Evolutionary conservation across 2,329 filamentous ascomycete species (phyloP), one percentile per base, ranked within the genome.

Genomic region (Xylariales sp.): DNA sequence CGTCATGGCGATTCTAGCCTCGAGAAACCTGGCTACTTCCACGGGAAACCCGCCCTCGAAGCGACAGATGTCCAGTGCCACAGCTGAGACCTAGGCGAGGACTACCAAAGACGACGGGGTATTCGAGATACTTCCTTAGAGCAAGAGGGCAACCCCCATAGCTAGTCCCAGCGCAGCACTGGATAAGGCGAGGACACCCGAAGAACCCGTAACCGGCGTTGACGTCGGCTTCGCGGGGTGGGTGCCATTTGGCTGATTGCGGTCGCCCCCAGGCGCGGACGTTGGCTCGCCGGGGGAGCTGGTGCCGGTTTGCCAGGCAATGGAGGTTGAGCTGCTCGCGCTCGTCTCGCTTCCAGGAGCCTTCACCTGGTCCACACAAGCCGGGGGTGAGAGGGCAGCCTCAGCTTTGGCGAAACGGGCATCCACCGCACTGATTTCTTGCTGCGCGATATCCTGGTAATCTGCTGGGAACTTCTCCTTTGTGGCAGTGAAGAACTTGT

Each of bases 401-500:
- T 64, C 23, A 34, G 28, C 56, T 18, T 46, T 39, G n/a, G n/a
- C 39, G 58, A 73, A 72, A 34, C 59, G 45, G 5, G n/a, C 36
- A 32, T 69, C 61, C 3, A 43, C 56, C 5, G 9, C 41, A 10
- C 41, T 12, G 48, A 72, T 65, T 10, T 71, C 57, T 8, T 65
- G 18, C 4, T n/a, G 7, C 64, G 69, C 39, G 48, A 14, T 32
- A 1, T 34, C 53, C 36, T 70, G 68, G 34, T 43, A n/a, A 32
- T 63, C 62, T 5, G 32, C 12, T 3, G 71, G 71, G 64, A 64
- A 72, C 57, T 72, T 72, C 16, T 7, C 32, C 36, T 43, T 65
- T 7, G 53, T 36, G 45, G 64, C 54, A 16, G 16, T 36, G 64
- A 66, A 73, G 53, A 72, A 68, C 1, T 68, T 30, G 52, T 68